These are phyloP conservation scores for Alternaria consortialis DNA, from an alignment of 2,329 filamentous ascomycete genomes.

Conservation along the genomic window DNA sequence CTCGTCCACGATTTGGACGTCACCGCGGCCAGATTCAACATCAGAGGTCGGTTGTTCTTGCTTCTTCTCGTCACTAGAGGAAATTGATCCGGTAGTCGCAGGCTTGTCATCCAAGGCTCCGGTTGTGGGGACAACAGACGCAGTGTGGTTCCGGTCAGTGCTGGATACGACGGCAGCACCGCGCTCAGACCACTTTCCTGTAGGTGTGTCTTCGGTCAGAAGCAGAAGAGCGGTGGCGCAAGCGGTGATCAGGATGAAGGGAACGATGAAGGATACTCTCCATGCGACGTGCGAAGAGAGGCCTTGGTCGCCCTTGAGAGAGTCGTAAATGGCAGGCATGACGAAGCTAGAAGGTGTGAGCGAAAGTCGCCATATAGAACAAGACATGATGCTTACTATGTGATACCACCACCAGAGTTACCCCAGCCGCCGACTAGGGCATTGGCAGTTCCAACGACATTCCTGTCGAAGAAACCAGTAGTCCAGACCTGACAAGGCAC, in stretches of 20 bases:
- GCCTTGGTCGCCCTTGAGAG: constrained; percentile 67
- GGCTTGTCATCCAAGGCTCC: constrained; percentile 59
- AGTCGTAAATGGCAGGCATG: constrained; percentile 90
- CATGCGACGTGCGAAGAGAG: constrained; percentile 75
- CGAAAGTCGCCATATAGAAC: neutral
- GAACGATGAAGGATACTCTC: constrained; percentile 85
- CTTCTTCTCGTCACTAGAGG: constrained; percentile 53
- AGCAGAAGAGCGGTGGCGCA: constrained; percentile 75
- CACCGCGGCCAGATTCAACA: constrained; percentile 60
- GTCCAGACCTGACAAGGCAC: constrained; percentile 93
- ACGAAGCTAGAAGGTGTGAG: constrained; percentile 65
- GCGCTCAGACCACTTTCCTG: constrained; percentile 81
- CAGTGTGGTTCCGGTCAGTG: constrained; percentile 59
- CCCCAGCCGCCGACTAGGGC: constrained; percentile 85
- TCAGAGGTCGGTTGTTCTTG: constrained; percentile 31
- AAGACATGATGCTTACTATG: constrained; percentile 63
- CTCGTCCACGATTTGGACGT: constrained; percentile 63
- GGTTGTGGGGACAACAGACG: constrained; percentile 60
- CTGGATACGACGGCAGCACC: constrained; percentile 65
- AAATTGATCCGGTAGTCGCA: constrained; percentile 44
- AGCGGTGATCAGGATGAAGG: constrained; percentile 76
- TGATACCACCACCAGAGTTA: constrained; percentile 88
- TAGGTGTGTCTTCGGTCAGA: constrained; percentile 82
- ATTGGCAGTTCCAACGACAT: constrained; percentile 88
- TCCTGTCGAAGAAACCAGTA: constrained; percentile 93